Evolutionary conservation across 345 rosid species (phyloP), one percentile per base, ranked within the genome.

Genomic region (Citropsis articulata): DNA sequence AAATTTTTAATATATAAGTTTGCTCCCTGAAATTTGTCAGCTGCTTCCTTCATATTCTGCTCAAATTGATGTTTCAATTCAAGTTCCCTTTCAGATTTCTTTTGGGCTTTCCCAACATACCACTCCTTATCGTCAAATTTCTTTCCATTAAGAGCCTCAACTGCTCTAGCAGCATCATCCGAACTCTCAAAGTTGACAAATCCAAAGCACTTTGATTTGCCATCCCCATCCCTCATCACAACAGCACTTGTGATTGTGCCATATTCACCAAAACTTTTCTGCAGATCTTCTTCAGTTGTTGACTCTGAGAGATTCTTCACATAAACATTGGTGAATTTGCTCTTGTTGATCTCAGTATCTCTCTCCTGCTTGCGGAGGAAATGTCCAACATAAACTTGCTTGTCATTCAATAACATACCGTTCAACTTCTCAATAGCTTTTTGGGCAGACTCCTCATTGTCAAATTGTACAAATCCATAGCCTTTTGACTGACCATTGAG

Each of bases 301-400:
- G 83, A 63, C 48, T 96, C 97, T 1, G 95, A 77, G 33, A 96
- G 88, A 83, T 94, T 94, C 86, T 96, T 96, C 75, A 96, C 93
- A 85, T 86, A 96, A 30, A 96, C 95, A 63, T 94, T 96, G 83
- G 91, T 96, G 87, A 96, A 94, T 72, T 80, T 91, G 12, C 85
- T 78, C 76, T 80, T 84, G 81, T 78, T 89, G 42, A 67, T 38
- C 30, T 77, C 75, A 73, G 87, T 77, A 0, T 96, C 99, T 84
- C 99, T 89, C 81, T 94, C 99, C 84, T 95, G 96, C 83, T 89
- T 95, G 81, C 93, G 93, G 66, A 95, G 91, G 83, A 96, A 96
- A 5, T 92, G 99, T 31, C 98, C 99, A 3, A 96, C 99, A 76
- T 84, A 94, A 71, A 96, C 98, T 90, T 90, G 98, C 86, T 96